Evolutionary conservation across 805 yeast genomes (phyloP).

Genomic region (Candida dendrica): DNA sequence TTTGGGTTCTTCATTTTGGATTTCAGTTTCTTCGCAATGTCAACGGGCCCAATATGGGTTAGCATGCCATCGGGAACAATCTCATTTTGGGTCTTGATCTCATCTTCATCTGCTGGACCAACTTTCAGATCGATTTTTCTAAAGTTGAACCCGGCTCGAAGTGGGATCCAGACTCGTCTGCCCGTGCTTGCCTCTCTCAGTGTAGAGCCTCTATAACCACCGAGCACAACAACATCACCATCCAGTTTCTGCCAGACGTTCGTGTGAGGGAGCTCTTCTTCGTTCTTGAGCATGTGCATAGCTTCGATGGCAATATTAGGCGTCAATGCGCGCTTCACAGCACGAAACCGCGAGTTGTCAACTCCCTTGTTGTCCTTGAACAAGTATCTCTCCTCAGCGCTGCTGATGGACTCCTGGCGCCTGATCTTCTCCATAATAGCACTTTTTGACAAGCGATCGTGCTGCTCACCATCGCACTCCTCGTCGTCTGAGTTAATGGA

Average conservation of each 20-base stretch:
- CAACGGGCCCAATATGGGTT: slow-evolving; percentile 83
- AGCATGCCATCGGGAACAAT: slow-evolving; percentile 72
- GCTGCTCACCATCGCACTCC: slow-evolving; percentile 3
- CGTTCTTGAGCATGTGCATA: slow-evolving; percentile 3
- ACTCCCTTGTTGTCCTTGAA: slow-evolving; percentile 46
- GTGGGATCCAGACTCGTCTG: slow-evolving; percentile 78
- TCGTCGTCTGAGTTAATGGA: slow-evolving; percentile 4
- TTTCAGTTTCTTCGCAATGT: slow-evolving; percentile 58
- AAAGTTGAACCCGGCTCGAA: slow-evolving; percentile 74
- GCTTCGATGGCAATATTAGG: slow-evolving; percentile 33
- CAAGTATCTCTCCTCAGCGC: slow-evolving; percentile 55
- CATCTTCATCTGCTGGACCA: slow-evolving; percentile 72
- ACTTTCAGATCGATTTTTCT: slow-evolving; percentile 60
- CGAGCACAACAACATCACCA: slow-evolving; percentile 76
- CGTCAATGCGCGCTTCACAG: slow-evolving; percentile 56
- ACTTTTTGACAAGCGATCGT: slow-evolving; percentile 11
- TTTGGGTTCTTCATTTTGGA: slow-evolving; percentile 51
- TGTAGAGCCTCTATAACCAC: slow-evolving; percentile 85
- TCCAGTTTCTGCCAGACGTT: slow-evolving; percentile 51
- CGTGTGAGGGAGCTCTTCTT: slow-evolving; percentile 21
- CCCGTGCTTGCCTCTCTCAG: slow-evolving; percentile 57
- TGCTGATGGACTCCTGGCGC: slow-evolving; percentile 51
- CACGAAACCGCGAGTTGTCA: slow-evolving; percentile 63
- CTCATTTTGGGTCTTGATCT: slow-evolving; percentile 40
- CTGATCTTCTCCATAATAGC: slow-evolving; percentile 26